Evolutionary conservation across 352 stramenopile genomes (phyloP), one percentile per base, ranked within the genome.

Genomic region (Pythium guiyangense): DNA sequence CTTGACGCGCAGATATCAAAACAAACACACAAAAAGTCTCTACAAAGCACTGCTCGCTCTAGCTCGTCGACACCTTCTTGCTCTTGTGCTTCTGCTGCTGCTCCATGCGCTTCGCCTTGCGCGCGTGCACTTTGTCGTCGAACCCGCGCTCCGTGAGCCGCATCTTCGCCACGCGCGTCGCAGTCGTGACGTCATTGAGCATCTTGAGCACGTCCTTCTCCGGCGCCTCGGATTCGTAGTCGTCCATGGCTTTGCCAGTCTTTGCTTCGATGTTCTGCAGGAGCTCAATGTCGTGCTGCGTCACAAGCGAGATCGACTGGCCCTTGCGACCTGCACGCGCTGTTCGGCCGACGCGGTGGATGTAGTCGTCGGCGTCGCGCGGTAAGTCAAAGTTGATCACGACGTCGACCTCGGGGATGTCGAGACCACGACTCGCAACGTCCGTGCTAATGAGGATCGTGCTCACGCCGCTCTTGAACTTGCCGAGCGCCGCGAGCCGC

Each of bases 351-450:
- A 99, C 94, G 31, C 97, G 89, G 69, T 99, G 97, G 40, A 99
- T 94, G 69, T 99, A 99, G 68, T 98, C 95, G 43, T 97, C 88
- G n/a, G 94, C 70, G 52, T 93, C 90, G 27, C 90, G 81, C 5
- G 97, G 97, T 22, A 99, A 60, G 70, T 99, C 97, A 40, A 96
- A 98, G 70, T 99, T 99, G 44, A 99, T 73, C 22, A 99, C 97
- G 3, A 99, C 71, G 66, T 98, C 95, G 12, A 97, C 91, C 55
- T 95, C 78, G 0, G 96, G 96, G 49, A 99, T 98, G 64, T 99
- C 97, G 18, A 99, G 70, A 25, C 97, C 97, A 53, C 97, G 83
- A 65, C 81, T 96, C 15, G 96, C 96, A 15, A 99, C 95, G 70
- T 99, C 97, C 29, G 97, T 99, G 45, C 92, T 97, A 42, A 99